These are phyloP conservation scores for Trichosanthes truncata DNA, from an alignment of 306 rosid species.

Conservation along the genomic window DNA sequence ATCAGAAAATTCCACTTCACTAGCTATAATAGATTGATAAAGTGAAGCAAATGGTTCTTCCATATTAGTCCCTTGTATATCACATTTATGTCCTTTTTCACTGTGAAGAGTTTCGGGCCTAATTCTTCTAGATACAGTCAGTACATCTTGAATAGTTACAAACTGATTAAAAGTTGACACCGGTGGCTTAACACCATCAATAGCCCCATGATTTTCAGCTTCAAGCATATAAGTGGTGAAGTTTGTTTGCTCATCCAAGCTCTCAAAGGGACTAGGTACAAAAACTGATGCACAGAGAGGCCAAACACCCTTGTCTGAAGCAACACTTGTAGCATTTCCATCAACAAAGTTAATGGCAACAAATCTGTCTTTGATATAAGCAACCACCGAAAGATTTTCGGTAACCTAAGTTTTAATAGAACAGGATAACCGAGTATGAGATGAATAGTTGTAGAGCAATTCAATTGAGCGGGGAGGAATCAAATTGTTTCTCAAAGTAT, in stretches of 20 bases:
- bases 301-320: conserved; percentile 15
- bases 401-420: conserved; percentile 48
- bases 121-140: conserved; percentile 11
- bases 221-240: conserved; percentile 17
- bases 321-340: conserved; percentile 14
- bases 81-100: conserved; percentile 18
- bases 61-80: conserved; percentile 16
- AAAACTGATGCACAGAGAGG: conserved; percentile 26
- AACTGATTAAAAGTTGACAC: conserved; percentile 17
- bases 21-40: conserved; percentile 4
- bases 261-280: conserved; percentile 26
- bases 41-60: conserved; percentile 8
- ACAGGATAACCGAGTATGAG: conserved; percentile 20
- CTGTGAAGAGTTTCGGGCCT: conserved; percentile 8
- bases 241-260: conserved; percentile 27
- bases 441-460: neutral
- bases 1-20: conserved; percentile 29
- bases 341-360: conserved; percentile 20
- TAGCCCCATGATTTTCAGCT: conserved; percentile 19
- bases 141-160: conserved; percentile 19
- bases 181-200: conserved; percentile 18
- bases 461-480: neutral
- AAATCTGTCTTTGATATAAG: conserved; percentile 45
- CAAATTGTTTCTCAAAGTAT: neutral
- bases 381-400: conserved; percentile 51